Base-by-base conservation (phyloP, 2,329 filamentous ascomycete species). In the Aspergillus ustus region DNA sequence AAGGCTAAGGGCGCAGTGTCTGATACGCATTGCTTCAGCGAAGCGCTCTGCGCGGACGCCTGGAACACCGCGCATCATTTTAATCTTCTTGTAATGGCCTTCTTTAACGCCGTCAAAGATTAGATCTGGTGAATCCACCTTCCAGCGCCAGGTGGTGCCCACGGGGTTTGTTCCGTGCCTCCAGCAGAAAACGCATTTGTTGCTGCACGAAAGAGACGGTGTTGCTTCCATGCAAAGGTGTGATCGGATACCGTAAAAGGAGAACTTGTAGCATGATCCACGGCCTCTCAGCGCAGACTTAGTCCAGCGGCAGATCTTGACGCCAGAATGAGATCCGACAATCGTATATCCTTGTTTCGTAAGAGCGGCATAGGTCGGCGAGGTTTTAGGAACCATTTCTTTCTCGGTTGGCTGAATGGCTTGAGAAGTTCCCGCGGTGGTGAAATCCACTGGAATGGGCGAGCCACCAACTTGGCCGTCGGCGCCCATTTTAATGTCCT, bases 161-260 rank as follows among this genome's bases (percentile, higher is more conserved):
- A 98, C 95, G 0, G 94, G 94, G 75, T 98, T 99, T 0, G 95
- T 98, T 57, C 94, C 95, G 74, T 98, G 95, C 7, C 95, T 89
- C 95, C 94, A 99, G 84, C 94, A 99, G 78, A 98, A 99, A 67
- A 99, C 92, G 77, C 95, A 98, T 77, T 99, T 98, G 82, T 98
- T 98, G 65, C 91, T 95, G 83, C 94, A 99, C 9, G 92, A 96
- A 4, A 99, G 86, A 0, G 93, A 97, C 0, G 94, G 94, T 0
- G 94, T 98, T 2, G 94, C 94, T 79, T 99, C 94, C 95, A 99
- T 99, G 78, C 94, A 99, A 64, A 96, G 90, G 73, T 99, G 95
- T 0, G 93, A 97, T 66, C 91, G 87, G 76, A 99, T 99, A 52
- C 94, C 94, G 77, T 99, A 99, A 77, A 99, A 96, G 0, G 92